Evolutionary conservation across 768 basidiomycete genomes (phyloP), one percentile per base, ranked within the genome.

Genomic region (Mycena maculata): DNA sequence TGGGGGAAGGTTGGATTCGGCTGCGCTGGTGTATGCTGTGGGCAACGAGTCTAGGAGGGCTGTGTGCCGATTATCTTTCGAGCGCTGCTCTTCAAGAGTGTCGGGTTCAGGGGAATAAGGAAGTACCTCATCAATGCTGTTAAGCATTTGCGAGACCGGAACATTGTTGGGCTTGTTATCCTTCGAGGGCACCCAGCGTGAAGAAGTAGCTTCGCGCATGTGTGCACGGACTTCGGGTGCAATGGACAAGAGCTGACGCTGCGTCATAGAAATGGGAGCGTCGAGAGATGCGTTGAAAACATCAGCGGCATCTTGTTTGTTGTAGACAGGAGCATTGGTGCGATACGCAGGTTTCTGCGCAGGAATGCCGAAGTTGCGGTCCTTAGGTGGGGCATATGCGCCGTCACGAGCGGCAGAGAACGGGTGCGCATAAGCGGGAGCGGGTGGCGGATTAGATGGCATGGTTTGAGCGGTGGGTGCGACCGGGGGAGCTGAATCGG

Each of bases 191-290:
- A n/a, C 6, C 1, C 67, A 39, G 18, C 61, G 54, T 9, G 49
- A 52, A 4, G 74, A 73, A 2, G 69, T 71, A 0, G 58, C 64
- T 6, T 75, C 75, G 2, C 65, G 62, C 30, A 61, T 45, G 15
- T 68, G 62, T 10, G 62, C 27, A 16, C 71, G 71, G 25, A 73
- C 55, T 10, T 75, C 75, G 2, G 72, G 73, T 1, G 75, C 36
- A 5, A 76, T 47, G 3, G 73, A 69, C 0, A 76, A 52, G 0
- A 76, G 58, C 57, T 76, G 67, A 1, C 73, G 65, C 33, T 71
- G 67, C 0, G 73, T 70, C 27, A 77, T 16, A 1, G 73, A 72
- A 36, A 76, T 28, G 0, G 59, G 36, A 0, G 71, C 28, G 23
- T 77, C 55, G 2, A 77, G 31, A 2, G 73, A 64, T 0, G 64